Evolutionary conservation across 352 stramenopile genomes (phyloP).

Genomic region (Pythium chondricola): DNA sequence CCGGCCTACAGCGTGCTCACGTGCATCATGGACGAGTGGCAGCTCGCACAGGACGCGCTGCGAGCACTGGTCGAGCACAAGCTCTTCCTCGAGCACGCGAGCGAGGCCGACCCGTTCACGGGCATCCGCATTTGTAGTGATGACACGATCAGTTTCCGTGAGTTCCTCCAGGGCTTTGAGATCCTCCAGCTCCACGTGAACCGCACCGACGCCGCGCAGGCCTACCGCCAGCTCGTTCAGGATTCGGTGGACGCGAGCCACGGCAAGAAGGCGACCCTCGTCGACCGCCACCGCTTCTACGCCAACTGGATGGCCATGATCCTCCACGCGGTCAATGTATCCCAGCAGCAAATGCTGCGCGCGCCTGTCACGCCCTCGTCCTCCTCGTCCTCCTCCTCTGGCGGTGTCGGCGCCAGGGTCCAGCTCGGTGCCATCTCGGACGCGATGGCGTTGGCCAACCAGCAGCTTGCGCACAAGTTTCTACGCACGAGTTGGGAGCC

Average conservation of each 20-base stretch:
- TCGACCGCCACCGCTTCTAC: constrained; percentile 20
- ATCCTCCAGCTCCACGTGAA: constrained; percentile 28
- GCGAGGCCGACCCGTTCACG: constrained; percentile 8
- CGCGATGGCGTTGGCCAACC: constrained; percentile 19
- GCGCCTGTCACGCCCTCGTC: background rate
- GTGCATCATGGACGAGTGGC: constrained; percentile 49
- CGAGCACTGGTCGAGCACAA: constrained; percentile 20
- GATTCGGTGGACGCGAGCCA: constrained; percentile 2
- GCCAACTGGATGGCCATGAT: constrained; percentile 27
- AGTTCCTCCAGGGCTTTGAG: constrained; percentile 26
- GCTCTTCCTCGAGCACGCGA: constrained; percentile 11
- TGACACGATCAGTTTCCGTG: constrained; percentile 12
- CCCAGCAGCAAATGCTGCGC: constrained; percentile 30
- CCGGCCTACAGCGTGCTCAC: constrained; percentile 38
- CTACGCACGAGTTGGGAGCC: constrained; percentile 33
- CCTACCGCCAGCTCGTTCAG: constrained; percentile 29
- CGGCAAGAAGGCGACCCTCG: background rate
- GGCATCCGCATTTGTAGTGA: constrained; percentile 5
- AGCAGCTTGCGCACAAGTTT: constrained; percentile 28
- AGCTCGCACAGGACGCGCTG: constrained; percentile 19
- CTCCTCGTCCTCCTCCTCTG: background rate
- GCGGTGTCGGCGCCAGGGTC: constrained; percentile 8
- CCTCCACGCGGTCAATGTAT: constrained; percentile 26
- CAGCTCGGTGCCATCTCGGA: constrained; percentile 32
- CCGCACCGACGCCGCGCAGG: constrained; percentile 21